These are phyloP conservation scores for Heterobasidion annosum DNA, from an alignment of 1,284 basidiomycete genomes.

Conservation along the genomic window DNA sequence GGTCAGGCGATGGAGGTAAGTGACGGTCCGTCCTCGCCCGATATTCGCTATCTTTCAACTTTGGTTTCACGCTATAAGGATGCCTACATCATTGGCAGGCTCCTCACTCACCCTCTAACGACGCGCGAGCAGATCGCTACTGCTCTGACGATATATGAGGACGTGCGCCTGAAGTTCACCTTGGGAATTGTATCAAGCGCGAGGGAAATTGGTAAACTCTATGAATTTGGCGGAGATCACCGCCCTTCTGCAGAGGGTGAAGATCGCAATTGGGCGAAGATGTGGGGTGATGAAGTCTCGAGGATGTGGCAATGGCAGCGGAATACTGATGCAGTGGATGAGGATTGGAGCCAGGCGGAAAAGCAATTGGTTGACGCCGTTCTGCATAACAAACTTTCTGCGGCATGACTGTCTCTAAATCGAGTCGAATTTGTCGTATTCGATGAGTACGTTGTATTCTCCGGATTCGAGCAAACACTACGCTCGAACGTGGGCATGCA, in stretches of 20 bases:
- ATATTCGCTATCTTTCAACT: neutral
- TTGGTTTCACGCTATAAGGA: slow-evolving; percentile 15
- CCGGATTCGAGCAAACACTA: too few species aligned
- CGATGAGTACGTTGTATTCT: too few species aligned
- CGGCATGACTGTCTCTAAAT: too few species aligned
- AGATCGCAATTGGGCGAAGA: neutral
- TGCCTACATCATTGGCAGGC: slow-evolving; percentile 24
- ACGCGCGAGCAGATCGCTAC: slow-evolving; percentile 13
- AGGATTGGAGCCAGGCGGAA: neutral
- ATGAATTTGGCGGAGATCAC: slow-evolving; percentile 12
- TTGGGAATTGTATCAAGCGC: slow-evolving; percentile 4
- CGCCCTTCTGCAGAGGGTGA: neutral
- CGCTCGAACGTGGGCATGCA: too few species aligned
- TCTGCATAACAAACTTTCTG: too few species aligned
- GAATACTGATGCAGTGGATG: neutral
- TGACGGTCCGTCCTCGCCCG: neutral
- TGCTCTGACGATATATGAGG: slow-evolving; percentile 21
- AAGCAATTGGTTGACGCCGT: neutral
- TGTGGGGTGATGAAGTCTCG: neutral
- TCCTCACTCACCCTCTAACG: slow-evolving; percentile 19
- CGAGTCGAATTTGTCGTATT: too few species aligned
- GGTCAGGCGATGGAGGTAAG: slow-evolving; percentile 46
- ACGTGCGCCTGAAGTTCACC: slow-evolving; percentile 20
- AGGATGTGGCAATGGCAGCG: neutral
- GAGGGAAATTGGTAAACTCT: slow-evolving; percentile 13